These are phyloP conservation scores for Harrya chromipes DNA, from an alignment of 768 basidiomycete genomes.

Conservation along the genomic window DNA sequence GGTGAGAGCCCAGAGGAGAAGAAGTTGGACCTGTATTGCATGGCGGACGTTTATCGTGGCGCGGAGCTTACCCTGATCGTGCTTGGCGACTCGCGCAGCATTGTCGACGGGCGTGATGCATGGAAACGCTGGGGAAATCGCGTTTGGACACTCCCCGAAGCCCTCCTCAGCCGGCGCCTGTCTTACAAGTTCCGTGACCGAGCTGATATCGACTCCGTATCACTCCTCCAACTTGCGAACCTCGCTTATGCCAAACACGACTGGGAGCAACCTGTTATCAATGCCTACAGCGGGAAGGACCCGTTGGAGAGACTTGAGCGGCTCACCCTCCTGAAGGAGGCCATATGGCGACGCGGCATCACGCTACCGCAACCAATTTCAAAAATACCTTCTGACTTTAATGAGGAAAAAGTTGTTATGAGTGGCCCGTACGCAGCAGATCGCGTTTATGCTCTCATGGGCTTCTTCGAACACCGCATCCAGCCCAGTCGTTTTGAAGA, in stretches of 20 bases:
- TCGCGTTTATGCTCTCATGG: slow-evolving; percentile 21
- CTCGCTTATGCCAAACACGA: slow-evolving; percentile 11
- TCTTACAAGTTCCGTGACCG: slow-evolving; percentile 4
- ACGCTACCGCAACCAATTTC: too few relatives aligned
- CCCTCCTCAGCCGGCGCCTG: slow-evolving; percentile 9
- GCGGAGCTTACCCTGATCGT: slow-evolving; percentile 13
- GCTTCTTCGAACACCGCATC: slow-evolving; percentile 22
- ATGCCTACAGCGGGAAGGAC: slow-evolving; percentile 19
- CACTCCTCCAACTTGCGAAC: slow-evolving; percentile 10
- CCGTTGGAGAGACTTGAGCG: slow-evolving; percentile 16
- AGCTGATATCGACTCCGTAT: not conserved
- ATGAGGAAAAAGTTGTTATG: not conserved
- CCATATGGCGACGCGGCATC: slow-evolving; percentile 15
- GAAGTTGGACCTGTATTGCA: slow-evolving; percentile 17
- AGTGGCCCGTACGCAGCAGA: slow-evolving; percentile 12
- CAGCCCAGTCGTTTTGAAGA: slow-evolving; percentile 11
- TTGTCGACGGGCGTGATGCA: too few relatives aligned
- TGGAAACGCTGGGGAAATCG: slow-evolving; percentile 16
- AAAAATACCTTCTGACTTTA: too few relatives aligned
- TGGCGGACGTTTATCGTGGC: slow-evolving; percentile 18
- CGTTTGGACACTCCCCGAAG: slow-evolving; percentile 17
- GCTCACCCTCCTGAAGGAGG: slow-evolving; percentile 14
- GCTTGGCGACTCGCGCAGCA: not conserved
- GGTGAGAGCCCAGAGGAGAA: slow-evolving; percentile 12
- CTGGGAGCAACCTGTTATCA: slow-evolving; percentile 14